phyloP scores from a whole-genome alignment of 164 flowering plant genomes.

The Annona cherimola region DNA sequence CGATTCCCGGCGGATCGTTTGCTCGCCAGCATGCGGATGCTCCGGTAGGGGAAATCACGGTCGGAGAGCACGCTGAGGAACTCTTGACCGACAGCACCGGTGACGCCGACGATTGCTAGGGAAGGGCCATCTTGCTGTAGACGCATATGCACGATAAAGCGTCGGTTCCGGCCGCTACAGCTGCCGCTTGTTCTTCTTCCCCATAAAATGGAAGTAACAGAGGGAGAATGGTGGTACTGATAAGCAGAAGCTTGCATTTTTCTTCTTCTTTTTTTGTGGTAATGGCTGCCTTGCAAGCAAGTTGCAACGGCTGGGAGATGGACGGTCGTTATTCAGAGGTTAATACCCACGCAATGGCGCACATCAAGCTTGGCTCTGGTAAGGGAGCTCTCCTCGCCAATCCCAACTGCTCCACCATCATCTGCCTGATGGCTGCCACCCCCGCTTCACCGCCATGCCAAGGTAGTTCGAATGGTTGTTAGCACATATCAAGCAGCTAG shows the following conservation, averaged over 20 bases:
- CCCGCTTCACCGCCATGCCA: too few species aligned
- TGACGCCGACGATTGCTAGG: slow-evolving; percentile 94
- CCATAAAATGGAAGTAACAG: not conserved
- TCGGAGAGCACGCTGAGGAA: slow-evolving; percentile 85
- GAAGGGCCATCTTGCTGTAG: slow-evolving; percentile 68
- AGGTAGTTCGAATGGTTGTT: too few species aligned
- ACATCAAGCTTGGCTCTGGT: slow-evolving; percentile 57
- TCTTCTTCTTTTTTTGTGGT: too few species aligned
- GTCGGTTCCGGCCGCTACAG: not conserved
- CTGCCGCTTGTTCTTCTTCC: not conserved
- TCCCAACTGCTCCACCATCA: slow-evolving; percentile 98
- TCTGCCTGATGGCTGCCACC: slow-evolving; percentile 95
- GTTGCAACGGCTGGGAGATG: too few species aligned
- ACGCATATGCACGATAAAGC: slow-evolving; percentile 35
- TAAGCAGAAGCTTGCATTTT: slow-evolving; percentile 4
- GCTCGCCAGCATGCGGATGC: slow-evolving; percentile 85
- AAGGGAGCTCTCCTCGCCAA: slow-evolving; percentile 90
- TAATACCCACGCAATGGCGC: slow-evolving; percentile 83
- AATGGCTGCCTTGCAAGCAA: too few species aligned
- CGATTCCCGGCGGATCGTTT: slow-evolving; percentile 79
- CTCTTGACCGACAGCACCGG: slow-evolving; percentile 98
- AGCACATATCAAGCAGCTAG: slow-evolving; percentile 99
- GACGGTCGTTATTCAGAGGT: too few species aligned
- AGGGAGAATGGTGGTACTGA: not conserved
- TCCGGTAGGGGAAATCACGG: slow-evolving; percentile 80